phyloP scores from a whole-genome alignment of 2,329 filamentous ascomycete genomes.

The Coniochaeta sp. region DNA sequence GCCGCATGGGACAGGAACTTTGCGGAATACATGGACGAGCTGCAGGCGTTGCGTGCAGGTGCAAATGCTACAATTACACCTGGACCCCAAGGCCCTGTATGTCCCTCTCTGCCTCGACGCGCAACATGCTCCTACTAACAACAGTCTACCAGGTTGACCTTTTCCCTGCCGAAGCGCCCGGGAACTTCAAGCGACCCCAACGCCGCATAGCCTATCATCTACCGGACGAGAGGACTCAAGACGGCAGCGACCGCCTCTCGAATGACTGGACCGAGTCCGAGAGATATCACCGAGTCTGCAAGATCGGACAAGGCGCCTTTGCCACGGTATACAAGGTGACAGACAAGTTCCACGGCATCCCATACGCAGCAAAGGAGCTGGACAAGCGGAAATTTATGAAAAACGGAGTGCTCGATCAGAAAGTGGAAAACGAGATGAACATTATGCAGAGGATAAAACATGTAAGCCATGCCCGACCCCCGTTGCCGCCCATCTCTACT shows the following conservation, averaged over 20 bases:
- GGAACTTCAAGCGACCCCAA: not conserved
- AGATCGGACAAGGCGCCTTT: constrained; percentile 90
- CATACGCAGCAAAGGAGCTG: constrained; percentile 89
- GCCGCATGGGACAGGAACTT: constrained; percentile 63
- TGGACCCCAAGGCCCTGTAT: constrained; percentile 39
- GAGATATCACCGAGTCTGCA: constrained; percentile 74
- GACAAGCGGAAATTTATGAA: constrained; percentile 92
- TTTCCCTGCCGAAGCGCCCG: constrained; percentile 6
- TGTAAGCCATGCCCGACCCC: constrained; percentile 41
- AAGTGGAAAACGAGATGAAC: constrained; percentile 93
- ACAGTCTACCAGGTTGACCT: constrained; percentile 13
- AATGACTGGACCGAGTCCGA: constrained; percentile 76
- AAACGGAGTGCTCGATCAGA: constrained; percentile 80
- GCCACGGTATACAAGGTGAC: constrained; percentile 89
- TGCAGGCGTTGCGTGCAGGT: constrained; percentile 21
- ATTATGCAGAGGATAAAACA: constrained; percentile 87
- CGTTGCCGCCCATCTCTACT: not conserved
- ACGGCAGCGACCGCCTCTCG: constrained; percentile 26
- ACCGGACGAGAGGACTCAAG: constrained; percentile 16
- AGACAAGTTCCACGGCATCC: constrained; percentile 71
- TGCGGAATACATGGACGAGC: constrained; percentile 49
- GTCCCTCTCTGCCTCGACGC: constrained; percentile 5
- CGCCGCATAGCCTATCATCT: not conserved
- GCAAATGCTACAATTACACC: constrained; percentile 38
- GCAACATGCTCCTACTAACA: not conserved